Evolutionary conservation across 768 basidiomycete genomes (phyloP).

Genomic region (Collybiopsis luxurians): DNA sequence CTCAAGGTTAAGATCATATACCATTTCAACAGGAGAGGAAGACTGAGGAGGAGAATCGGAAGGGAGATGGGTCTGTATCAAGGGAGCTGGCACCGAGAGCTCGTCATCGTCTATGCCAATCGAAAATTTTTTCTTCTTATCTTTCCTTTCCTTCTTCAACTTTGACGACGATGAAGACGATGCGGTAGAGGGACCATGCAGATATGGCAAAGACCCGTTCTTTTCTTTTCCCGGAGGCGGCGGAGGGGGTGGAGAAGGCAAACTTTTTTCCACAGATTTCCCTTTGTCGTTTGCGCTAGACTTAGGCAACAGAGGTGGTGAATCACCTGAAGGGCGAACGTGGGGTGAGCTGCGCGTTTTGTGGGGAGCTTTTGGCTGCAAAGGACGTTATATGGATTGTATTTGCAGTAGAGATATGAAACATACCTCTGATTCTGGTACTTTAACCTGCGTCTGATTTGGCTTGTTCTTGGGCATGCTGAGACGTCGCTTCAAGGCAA

Average conservation of each 20-base stretch:
- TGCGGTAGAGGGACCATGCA: background rate
- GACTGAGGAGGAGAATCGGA: background rate
- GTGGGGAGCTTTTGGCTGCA: background rate
- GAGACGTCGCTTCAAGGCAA: slow-evolving; percentile 1
- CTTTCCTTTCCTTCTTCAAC: background rate
- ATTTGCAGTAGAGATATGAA: background rate
- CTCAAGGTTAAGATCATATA: background rate
- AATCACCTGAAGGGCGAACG: background rate
- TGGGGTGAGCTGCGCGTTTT: background rate
- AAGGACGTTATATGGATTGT: background rate
- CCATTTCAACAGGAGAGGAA: background rate
- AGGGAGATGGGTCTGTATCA: background rate
- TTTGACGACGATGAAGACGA: background rate
- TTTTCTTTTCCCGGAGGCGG: background rate
- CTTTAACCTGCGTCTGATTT: background rate
- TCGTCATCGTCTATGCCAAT: background rate
- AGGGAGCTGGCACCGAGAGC: background rate
- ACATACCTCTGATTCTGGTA: background rate
- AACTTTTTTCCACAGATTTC: background rate
- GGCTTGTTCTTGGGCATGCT: slow-evolving; percentile 1
- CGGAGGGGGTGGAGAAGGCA: slow-evolving; percentile 1
- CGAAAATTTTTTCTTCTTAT: slow-evolving; percentile 2
- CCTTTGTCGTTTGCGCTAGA: background rate
- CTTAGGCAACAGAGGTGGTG: background rate
- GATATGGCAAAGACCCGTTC: background rate